These are phyloP conservation scores for Macrophomina tecta DNA, from an alignment of 2,329 filamentous ascomycete species.

Conservation along the genomic window DNA sequence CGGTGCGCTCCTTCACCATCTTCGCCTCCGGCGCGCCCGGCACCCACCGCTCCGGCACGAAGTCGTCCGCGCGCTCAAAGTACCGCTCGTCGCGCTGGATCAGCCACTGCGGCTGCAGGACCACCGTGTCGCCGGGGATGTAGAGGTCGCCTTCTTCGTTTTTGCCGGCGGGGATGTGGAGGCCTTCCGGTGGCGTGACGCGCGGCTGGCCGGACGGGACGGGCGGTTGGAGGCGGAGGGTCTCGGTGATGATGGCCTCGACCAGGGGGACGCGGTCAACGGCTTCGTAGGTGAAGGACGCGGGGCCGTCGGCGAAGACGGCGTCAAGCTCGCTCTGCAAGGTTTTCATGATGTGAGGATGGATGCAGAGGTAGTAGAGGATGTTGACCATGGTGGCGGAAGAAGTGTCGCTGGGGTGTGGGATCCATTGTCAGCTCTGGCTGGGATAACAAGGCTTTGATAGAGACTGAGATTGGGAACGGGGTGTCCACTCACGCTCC, in stretches of 20 bases:
- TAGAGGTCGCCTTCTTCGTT: conserved; percentile 36
- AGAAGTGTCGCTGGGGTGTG: conserved; percentile 47
- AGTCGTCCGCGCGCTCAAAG: conserved; percentile 32
- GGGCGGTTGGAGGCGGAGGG: conserved; percentile 49
- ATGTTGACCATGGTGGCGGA: conserved; percentile 50
- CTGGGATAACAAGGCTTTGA: too few relatives aligned
- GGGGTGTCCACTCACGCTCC: conserved; percentile 15
- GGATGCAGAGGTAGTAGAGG: conserved; percentile 54
- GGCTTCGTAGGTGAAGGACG: conserved; percentile 30
- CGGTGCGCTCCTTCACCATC: conserved; percentile 36
- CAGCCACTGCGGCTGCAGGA: conserved; percentile 41
- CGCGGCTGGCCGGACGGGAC: conserved; percentile 47
- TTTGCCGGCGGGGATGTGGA: conserved; percentile 41
- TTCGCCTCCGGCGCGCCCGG: conserved; percentile 39
- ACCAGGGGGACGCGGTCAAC: conserved; percentile 39
- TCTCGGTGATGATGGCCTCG: conserved; percentile 49
- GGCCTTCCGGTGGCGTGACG: conserved; percentile 45
- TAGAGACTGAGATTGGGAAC: too few relatives aligned
- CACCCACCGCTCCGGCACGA: conserved; percentile 42
- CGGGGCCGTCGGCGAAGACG: conserved; percentile 47
- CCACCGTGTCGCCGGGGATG: conserved; percentile 39
- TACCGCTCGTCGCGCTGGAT: conserved; percentile 37
- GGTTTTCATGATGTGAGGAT: conserved; percentile 42
- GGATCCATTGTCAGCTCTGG: too few relatives aligned
- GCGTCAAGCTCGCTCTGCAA: conserved; percentile 43